phyloP scores from a whole-genome alignment of 345 rosid species.

The Abelmoschus esculentus region DNA sequence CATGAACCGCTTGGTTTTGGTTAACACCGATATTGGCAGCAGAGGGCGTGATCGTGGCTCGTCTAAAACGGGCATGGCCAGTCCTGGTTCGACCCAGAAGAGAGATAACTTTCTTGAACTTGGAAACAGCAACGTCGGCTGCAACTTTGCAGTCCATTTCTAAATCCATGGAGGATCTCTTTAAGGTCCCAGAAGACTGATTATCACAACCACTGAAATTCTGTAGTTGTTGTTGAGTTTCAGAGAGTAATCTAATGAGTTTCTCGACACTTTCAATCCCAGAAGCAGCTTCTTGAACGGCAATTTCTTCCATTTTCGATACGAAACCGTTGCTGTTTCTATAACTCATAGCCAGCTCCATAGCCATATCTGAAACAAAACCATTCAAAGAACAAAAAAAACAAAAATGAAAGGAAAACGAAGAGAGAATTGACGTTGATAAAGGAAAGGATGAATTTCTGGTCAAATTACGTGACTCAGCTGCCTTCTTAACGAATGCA shows the following conservation, averaged over 20 bases:
- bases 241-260: slow-evolving; percentile 62
- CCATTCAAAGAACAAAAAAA: slow-evolving; percentile 1
- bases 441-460: slow-evolving; percentile 20
- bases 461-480: slow-evolving; percentile 36
- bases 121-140: slow-evolving; percentile 68
- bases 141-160: slow-evolving; percentile 48
- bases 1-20: slow-evolving; percentile 18
- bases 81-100: slow-evolving; percentile 73
- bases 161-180: slow-evolving; percentile 30
- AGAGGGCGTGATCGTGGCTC: slow-evolving; percentile 38
- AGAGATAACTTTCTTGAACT: slow-evolving; percentile 78
- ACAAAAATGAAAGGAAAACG: slow-evolving; percentile 7
- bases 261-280: slow-evolving; percentile 76
- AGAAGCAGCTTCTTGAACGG: slow-evolving; percentile 77
- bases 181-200: slow-evolving; percentile 21
- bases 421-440: slow-evolving; percentile 21
- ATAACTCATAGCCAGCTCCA: slow-evolving; percentile 40
- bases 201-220: neutral
- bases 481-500: slow-evolving; percentile 19
- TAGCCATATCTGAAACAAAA: slow-evolving; percentile 39
- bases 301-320: slow-evolving; percentile 41
- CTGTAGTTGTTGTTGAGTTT: slow-evolving; percentile 16
- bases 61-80: slow-evolving; percentile 91
- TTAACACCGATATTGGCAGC: neutral
- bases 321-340: slow-evolving; percentile 26